Percentiles rank a stretch among this genome's conserved stretches.
phyloP scores from a whole-genome alignment of 768 basidiomycete genomes.

The Boletus speciosus region DNA sequence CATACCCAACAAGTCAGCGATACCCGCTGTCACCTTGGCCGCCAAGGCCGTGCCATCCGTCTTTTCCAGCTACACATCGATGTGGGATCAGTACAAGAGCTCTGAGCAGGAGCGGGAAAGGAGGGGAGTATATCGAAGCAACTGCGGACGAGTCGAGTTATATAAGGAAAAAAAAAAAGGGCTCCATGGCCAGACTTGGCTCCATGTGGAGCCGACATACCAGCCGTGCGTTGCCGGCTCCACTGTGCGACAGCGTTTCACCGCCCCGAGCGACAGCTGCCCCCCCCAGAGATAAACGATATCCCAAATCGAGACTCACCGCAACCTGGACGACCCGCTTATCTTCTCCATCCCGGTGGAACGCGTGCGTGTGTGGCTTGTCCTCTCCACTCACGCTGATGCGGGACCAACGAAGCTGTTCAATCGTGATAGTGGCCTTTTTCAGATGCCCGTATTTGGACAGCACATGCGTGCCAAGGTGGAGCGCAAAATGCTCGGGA shows the following conservation, averaged over 20 bases:
- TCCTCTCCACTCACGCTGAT: slow-evolving; percentile 50
- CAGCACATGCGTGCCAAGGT: slow-evolving; percentile 80
- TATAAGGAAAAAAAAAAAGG: slow-evolving; percentile 7
- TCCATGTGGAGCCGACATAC: slow-evolving; percentile 19
- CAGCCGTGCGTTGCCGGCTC: slow-evolving; percentile 17
- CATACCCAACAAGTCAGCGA: slow-evolving; percentile 79
- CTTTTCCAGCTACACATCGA: slow-evolving; percentile 53
- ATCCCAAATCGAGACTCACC: slow-evolving; percentile 33
- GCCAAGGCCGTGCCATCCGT: slow-evolving; percentile 60
- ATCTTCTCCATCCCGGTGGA: slow-evolving; percentile 87
- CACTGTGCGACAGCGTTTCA: slow-evolving; percentile 17
- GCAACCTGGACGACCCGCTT: slow-evolving; percentile 65
- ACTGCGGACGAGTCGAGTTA: slow-evolving; percentile 1
- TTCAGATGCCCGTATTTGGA: slow-evolving; percentile 74
- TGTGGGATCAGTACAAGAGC: background rate
- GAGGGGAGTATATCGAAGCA: background rate
- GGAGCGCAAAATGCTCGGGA: slow-evolving; percentile 83
- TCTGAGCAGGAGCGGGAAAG: background rate
- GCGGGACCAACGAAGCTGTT: slow-evolving; percentile 82
- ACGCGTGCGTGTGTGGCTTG: slow-evolving; percentile 71
- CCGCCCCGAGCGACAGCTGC: background rate
- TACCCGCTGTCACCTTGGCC: slow-evolving; percentile 63
- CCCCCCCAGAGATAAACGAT: background rate
- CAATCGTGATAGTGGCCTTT: slow-evolving; percentile 66
- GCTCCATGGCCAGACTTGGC: slow-evolving; percentile 25